These are phyloP conservation scores for Phytopythium sindhum DNA, from an alignment of 352 stramenopile genomes.

Conservation along the genomic window DNA sequence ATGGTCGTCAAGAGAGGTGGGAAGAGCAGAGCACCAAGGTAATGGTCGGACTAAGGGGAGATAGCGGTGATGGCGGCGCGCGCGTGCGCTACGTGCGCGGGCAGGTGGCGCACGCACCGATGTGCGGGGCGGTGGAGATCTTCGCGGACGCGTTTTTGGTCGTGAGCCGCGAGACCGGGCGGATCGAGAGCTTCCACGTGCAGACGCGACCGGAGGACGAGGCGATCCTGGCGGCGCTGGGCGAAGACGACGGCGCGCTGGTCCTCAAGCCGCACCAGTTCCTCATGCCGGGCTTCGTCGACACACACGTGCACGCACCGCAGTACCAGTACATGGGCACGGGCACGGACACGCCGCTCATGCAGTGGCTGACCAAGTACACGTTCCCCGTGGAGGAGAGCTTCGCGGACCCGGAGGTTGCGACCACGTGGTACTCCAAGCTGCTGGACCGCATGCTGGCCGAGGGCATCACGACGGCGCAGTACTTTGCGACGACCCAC, in stretches of 20 bases:
- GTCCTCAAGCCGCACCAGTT: constrained; percentile 41
- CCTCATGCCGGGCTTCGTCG: constrained; percentile 87
- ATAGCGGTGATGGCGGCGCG: no score
- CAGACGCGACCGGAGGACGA: constrained; percentile 24
- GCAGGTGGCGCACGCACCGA: constrained; percentile 38
- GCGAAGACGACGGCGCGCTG: constrained; percentile 8
- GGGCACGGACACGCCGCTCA: constrained; percentile 85
- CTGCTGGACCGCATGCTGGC: constrained; percentile 70
- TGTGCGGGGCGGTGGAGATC: constrained; percentile 32
- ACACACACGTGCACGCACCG: constrained; percentile 90
- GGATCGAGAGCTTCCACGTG: constrained; percentile 39
- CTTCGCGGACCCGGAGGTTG: constrained; percentile 54
- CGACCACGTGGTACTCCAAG: constrained; percentile 62
- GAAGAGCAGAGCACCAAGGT: no score
- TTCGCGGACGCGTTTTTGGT: constrained; percentile 43
- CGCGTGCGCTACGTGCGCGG: constrained; percentile 38
- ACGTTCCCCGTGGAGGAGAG: constrained; percentile 86
- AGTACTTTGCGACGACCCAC: constrained; percentile 91
- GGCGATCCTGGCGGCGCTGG: constrained; percentile 1
- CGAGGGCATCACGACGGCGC: constrained; percentile 84
- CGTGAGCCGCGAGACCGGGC: constrained; percentile 25
- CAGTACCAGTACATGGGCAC: constrained; percentile 90
- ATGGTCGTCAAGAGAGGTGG: no score
- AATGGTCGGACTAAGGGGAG: no score
- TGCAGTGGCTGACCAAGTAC: constrained; percentile 90